Evolutionary conservation across 495 filamentous ascomycete genomes (phyloP), one percentile per base, ranked within the genome.

Genomic region (Paragyromitra xinjiangensis): DNA sequence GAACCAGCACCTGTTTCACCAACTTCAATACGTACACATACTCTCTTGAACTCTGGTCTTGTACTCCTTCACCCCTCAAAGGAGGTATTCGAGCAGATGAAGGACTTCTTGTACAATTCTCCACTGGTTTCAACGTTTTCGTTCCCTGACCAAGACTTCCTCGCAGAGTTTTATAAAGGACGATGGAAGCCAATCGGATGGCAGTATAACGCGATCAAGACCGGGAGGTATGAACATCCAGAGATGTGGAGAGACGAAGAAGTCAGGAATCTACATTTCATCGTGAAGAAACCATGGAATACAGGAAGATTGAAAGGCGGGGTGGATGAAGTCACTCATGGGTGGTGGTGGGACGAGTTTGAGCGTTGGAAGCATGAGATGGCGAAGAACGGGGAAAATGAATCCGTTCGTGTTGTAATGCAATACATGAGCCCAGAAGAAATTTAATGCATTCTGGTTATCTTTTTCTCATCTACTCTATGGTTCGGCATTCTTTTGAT

Each of bases 251-350:
- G 83, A 29, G 87, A 89, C 72, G 85, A 84, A 0, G 85, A 86
- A 61, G 85, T 89, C 19, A 78, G 78, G 14, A 85, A 83, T 42
- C 56, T 88, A 61, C 88, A 89, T 77, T 89, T 87, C 71, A 87
- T 89, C 80, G 85, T 88, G 7, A 86, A 88, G 58, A 89, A 89
- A 81, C 88, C 88, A n/a, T 89, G 87, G 88, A 82, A 80, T 58
- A 82, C 80, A 64, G 73, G 85, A 39, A 82, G 88, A 6, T 81
- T 72, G 12, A 79, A 72, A 56, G 86, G 83, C 48, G 84, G 84
- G 29, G 66, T 82, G 44, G 87, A 88, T 81, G 84, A 85, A 4
- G 81, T 82, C 29, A 86, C 86, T 39, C 85, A 88, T 81, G 67
- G 61, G 39, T 85, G 85, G 85, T 88, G 86, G 87, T 88, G 86